Evolutionary conservation across 2,329 filamentous ascomycete genomes (phyloP).

Genomic region (Nectriaceae sp.): DNA sequence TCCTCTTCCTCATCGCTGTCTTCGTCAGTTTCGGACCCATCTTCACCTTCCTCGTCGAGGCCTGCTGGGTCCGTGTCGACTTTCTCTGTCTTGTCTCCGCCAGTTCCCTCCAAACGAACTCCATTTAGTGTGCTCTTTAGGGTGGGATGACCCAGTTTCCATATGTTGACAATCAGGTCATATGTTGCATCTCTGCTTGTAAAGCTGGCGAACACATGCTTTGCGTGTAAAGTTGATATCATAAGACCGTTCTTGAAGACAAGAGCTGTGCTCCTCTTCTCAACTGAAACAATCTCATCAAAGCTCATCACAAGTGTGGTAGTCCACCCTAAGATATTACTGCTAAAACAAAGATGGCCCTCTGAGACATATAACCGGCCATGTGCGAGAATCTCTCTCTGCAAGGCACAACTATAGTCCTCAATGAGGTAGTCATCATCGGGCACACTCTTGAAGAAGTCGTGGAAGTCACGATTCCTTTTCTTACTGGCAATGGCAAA

Average conservation of each 20-base stretch:
- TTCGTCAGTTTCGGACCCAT: slow-evolving; percentile 58
- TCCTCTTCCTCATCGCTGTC: slow-evolving; percentile 67
- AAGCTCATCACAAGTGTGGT: slow-evolving; percentile 98
- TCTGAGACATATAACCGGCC: slow-evolving; percentile 95
- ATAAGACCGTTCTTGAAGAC: slow-evolving; percentile 97
- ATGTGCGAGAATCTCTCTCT: slow-evolving; percentile 92
- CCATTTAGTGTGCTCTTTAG: slow-evolving; percentile 90
- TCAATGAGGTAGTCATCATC: slow-evolving; percentile 98
- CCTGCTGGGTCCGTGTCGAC: slow-evolving; percentile 53
- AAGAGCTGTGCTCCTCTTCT: slow-evolving; percentile 94
- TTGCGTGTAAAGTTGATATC: slow-evolving; percentile 92
- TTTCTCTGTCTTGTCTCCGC: slow-evolving; percentile 91
- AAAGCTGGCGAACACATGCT: slow-evolving; percentile 94
- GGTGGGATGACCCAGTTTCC: slow-evolving; percentile 94
- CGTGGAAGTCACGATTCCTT: slow-evolving; percentile 93
- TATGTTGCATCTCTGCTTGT: slow-evolving; percentile 94
- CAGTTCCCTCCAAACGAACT: slow-evolving; percentile 75
- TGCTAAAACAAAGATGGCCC: slow-evolving; percentile 96
- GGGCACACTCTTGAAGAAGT: slow-evolving; percentile 91
- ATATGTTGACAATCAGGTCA: slow-evolving; percentile 95
- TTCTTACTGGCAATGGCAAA: slow-evolving; percentile 97
- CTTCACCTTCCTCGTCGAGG: slow-evolving; percentile 45
- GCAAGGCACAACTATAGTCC: slow-evolving; percentile 95
- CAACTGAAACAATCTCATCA: slow-evolving; percentile 94
- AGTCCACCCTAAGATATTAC: slow-evolving; percentile 97